phyloP scores from a whole-genome alignment of 805 yeast species.

The Kuraishia molischiana region DNA sequence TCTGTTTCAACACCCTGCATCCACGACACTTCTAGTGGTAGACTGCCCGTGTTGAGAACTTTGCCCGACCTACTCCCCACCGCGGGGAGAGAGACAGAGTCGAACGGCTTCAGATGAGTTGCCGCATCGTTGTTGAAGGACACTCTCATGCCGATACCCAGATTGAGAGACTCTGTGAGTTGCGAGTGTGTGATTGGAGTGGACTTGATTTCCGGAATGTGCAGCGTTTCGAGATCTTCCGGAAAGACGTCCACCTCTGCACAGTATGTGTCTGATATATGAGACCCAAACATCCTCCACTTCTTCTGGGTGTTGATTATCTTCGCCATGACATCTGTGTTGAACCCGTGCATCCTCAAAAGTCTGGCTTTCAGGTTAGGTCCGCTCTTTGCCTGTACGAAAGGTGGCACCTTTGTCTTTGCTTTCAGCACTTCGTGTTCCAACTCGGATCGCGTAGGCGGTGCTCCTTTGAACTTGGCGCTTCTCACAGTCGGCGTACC shows the following conservation, averaged over 20 bases:
- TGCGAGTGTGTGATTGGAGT: not conserved
- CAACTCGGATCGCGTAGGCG: not conserved
- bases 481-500: conserved; percentile 5
- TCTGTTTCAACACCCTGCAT: conserved; percentile 8
- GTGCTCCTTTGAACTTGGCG: conserved; percentile 2
- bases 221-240: conserved; percentile 3
- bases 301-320: conserved; percentile 6
- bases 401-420: not conserved
- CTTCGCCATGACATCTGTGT: conserved; percentile 4
- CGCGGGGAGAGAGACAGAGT: conserved; percentile 10
- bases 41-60: conserved; percentile 19
- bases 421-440: conserved; percentile 1
- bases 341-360: conserved; percentile 6
- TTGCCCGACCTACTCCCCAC: conserved; percentile 14
- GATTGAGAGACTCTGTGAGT: conserved; percentile 4
- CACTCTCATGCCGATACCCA: conserved; percentile 8
- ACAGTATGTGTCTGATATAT: conserved; percentile 10
- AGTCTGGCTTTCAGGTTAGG: conserved; percentile 1
- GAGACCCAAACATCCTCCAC: conserved; percentile 6
- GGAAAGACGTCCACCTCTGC: conserved; percentile 1
- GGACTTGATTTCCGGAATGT: conserved; percentile 2
- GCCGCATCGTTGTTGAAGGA: conserved; percentile 8
- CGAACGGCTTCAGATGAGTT: not conserved
- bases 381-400: not conserved
- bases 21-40: conserved; percentile 18